Evolutionary conservation across 768 basidiomycete genomes (phyloP), one percentile per base, ranked within the genome.

Genomic region (Boletus reticulatus): DNA sequence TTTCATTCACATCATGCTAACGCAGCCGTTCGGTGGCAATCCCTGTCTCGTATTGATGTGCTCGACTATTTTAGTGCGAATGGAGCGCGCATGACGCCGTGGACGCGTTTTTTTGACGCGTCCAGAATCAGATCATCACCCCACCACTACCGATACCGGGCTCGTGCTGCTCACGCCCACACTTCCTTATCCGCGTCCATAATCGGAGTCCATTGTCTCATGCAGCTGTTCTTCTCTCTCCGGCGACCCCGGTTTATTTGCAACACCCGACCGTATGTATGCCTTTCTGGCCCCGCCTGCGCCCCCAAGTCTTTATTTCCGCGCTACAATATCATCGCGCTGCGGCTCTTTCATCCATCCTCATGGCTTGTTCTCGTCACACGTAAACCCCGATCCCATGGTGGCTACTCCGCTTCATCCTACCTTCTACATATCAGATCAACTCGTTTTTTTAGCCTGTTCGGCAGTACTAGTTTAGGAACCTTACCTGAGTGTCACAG

Each of bases 371-470:
- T 52, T 39, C 64, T 53, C 10, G n/a, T 53, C 56, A 66, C 64
- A 67, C 66, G 67, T 68, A 67, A 67, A 63, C 53, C 48, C 67
- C 66, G 65, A 62, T 65, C 39, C 42, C 34, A 5, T 36, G 46
- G 46, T 62, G 42, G 20, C 49, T 48, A 49, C 49, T 51, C 36
- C 41, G 48, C 50, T 55, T 46, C 64, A 56, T 36, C 60, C 27
- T 34, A 39, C 50, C 56, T 51, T 57, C 44, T 50, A 43, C 48
- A 53, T 55, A 63, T 64, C 62, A 62, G 52, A 57, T 58, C 59
- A 46, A 1, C 43, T 67, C 52, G 50, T 50, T 55, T 65, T 62
- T 65, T 62, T 45, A 60, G 42, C 52, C 27, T 36, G 53, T 53
- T 67, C 66, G 61, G 63, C 52, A 57, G 53, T 55, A 62, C 55